Conservation (phyloP, 2,329 filamentous ascomycete genomes). For the Cladosporium halotolerans region DNA sequence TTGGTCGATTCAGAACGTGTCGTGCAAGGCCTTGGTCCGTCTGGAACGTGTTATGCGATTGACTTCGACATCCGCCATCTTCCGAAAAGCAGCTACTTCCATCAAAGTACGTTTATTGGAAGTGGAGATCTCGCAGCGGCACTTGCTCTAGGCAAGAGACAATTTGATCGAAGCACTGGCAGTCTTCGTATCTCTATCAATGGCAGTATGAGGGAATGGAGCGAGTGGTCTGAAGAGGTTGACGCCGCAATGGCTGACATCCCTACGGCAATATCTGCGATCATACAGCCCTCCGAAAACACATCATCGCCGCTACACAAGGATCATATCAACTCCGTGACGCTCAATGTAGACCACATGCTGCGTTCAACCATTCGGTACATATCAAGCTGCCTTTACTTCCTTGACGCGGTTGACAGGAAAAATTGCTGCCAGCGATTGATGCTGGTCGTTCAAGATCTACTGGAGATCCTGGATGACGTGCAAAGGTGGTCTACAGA, state of each 20-base stretch:
- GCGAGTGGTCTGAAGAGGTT: constrained; percentile 51
- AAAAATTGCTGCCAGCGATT: constrained; percentile 40
- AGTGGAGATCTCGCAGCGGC: constrained; percentile 48
- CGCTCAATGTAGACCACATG: constrained; percentile 23
- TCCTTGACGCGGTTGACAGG: constrained; percentile 51
- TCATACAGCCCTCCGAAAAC: constrained; percentile 12
- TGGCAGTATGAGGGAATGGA: constrained; percentile 37
- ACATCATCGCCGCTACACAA: neutral
- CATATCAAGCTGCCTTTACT: constrained; percentile 43
- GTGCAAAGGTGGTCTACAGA: neutral
- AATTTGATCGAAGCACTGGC: constrained; percentile 40
- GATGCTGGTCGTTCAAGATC: constrained; percentile 34
- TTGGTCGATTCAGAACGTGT: constrained; percentile 6
- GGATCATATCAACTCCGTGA: constrained; percentile 1
- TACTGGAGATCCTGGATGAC: constrained; percentile 22
- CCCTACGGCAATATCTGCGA: constrained; percentile 30
- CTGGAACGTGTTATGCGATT: constrained; percentile 44
- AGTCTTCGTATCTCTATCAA: constrained; percentile 34
- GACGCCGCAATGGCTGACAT: constrained; percentile 40
- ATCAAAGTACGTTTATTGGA: constrained; percentile 51
- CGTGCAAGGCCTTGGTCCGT: constrained; percentile 42
- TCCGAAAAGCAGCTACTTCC: constrained; percentile 48
- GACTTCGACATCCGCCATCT: constrained; percentile 50
- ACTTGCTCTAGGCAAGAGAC: constrained; percentile 34
- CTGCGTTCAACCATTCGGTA: constrained; percentile 46